Base-by-base conservation (phyloP, 495 filamentous ascomycete species). In the Xylaria palmicola region DNA sequence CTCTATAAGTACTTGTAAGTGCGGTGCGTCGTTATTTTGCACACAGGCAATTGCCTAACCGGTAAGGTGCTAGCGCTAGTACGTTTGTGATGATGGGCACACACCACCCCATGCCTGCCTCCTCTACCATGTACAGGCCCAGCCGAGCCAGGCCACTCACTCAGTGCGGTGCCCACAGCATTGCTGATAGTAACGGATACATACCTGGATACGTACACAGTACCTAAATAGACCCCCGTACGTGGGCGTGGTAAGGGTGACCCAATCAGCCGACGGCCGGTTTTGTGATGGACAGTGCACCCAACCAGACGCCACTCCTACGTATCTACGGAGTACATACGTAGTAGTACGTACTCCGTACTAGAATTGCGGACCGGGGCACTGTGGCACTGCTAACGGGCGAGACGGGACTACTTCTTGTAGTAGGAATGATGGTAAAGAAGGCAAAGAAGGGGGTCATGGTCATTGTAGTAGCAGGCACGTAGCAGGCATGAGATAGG, bases 51-150 rank as follows among this genome's bases (percentile, higher is more conserved):
- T n/a, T 10, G 12, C 7, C 47, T 32, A 50, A 34, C 48, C 17
- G 15, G 48, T 13, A 51, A 51, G 29, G 29, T 34, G 4, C n/a
- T 51, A 51, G 48, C 29, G 48, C 22, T 34, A 27, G 29, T 17
- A 26, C 50, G 50, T 53, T 53, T 53, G 50, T 53, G 34, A 53
- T 53, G 50, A 53, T 36, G 50, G 34, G 12, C 5, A 29, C 53
- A 44, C 53, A 45, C 53, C 53, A n/a, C n/a, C n/a, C n/a, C n/a
- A n/a, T n/a, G n/a, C n/a, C n/a, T 9, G 29, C 29, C 29, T 29
- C 27, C 27, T 32, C 19, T 51, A 51, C 40, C 7, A 10, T 40
- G 30, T 29, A 15, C 29, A 12, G 34, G 48, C 48, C 45, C 48
- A 34, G 26, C 20, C 48, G 27, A 34, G 13, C 17, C n/a, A 34